Evolutionary conservation across 257 asterid species (phyloP).

Genomic region (Solanum dulcamara): DNA sequence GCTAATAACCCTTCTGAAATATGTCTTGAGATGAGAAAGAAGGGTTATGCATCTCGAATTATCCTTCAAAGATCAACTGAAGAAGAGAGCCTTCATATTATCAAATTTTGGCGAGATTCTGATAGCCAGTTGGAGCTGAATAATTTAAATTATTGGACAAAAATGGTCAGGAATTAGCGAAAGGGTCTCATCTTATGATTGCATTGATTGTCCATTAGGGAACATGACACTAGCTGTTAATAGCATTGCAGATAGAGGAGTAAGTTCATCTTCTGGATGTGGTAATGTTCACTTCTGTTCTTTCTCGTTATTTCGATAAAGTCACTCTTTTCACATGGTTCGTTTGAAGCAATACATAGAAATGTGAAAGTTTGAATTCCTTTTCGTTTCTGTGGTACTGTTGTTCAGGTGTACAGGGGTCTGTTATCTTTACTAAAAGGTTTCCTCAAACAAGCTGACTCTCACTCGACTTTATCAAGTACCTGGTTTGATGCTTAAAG

Average conservation of each 20-base stretch:
- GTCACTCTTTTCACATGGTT: background rate
- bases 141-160: slow-evolving; percentile 9
- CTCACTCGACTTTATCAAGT: background rate
- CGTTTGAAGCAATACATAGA: background rate
- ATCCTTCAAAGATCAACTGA: slow-evolving; percentile 81
- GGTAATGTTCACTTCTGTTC: background rate
- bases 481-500: background rate
- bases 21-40: slow-evolving; percentile 74
- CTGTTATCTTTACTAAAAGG: background rate
- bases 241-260: background rate
- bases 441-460: background rate
- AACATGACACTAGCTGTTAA: slow-evolving; percentile 1
- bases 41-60: slow-evolving; percentile 71
- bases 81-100: slow-evolving; percentile 82
- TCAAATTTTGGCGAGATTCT: slow-evolving; percentile 81
- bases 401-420: background rate
- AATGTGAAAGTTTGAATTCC: background rate
- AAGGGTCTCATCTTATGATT: slow-evolving; percentile 15
- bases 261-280: background rate
- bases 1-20: slow-evolving; percentile 64
- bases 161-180: slow-evolving; percentile 11
- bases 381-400: background rate
- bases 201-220: slow-evolving; percentile 26
- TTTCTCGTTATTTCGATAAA: background rate
- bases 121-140: slow-evolving; percentile 29